Base-by-base conservation (phyloP, 768 basidiomycete species). In the Dioszegia hungarica region DNA sequence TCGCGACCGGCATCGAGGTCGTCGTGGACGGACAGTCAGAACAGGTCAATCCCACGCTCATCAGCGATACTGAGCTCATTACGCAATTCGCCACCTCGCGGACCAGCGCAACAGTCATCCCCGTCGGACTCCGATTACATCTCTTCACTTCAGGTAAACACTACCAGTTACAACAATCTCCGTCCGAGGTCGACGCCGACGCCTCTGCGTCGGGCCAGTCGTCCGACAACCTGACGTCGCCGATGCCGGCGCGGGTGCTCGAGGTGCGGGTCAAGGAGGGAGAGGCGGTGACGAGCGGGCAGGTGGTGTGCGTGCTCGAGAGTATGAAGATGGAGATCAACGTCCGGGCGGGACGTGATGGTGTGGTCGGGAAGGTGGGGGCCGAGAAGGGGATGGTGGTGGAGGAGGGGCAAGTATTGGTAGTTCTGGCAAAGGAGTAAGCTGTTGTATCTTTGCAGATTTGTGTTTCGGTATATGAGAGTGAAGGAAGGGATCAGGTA, bases 291-390 rank as follows among this genome's bases (percentile, higher is more conserved):
- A 85, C 86, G 77, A 85, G 82, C 68, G 90, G 89, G 0, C 87
- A 92, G 69, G 83, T 83, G 8, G 81, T 90, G 9, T 84, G 91
- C 28, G 84, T 93, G 5, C 77, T 94, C 69, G 92, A 94, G 78
- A 94, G 91, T 70, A 97, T 95, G 92, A 97, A 97, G 83, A 95
- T 91, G 62, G 91, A 94, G 78, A 93, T 88, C 36, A 87, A 90
- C 38, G 75, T 95, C 61, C 80, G 90, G 52, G 84, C 89, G 14
- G 81, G 84, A 57, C 79, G 78, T 8, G 78, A 81, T 34, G 92
- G 90, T 3, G 78, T 85, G 5, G 85, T 94, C 8, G 84, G 80
- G 64, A 79, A 81, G 41, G 82, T 94, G 14, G 83, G 83, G 14
- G 92, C 89, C 69, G 81, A 79, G 75, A 86, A 87, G 67, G 92